Evolutionary conservation across 805 yeast species (phyloP), one percentile per base, ranked within the genome.

Genomic region (Kazachstania kunashirensis): DNA sequence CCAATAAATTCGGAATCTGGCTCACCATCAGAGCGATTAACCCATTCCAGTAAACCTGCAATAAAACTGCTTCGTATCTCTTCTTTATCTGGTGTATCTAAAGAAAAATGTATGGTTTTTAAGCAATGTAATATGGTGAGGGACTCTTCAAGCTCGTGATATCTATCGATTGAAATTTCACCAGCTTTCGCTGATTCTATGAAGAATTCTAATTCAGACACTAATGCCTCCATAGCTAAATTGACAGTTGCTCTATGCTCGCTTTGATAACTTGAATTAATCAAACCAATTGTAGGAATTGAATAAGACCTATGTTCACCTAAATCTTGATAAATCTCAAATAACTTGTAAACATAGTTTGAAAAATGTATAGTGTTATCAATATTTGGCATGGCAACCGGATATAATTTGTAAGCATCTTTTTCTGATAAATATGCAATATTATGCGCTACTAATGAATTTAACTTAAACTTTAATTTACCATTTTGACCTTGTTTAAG

Each of bases 11-110:
- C 72, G 14, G 64, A 63, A 40, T 69, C 74, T 1, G 88, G 88
- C 45, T 73, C 72, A 5, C 79, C 76, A 51, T 80, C 84, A 21
- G 79, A 76, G 38, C 74, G 66, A 50, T 82, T 82, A 18, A 79
- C 64, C 92, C 92, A 82, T 33, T 65, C 68, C 12, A 68, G 56
- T 24, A 77, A 55, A 27, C 66, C 50, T 33, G 63, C 62, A 21
- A 77, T 68, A 44, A 64, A 63, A 34, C 54, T 61, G 7, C 29
- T 29, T 38, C 53, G 46, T 31, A 57, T 51, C 13, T 65, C 62
- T 2, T 65, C 49, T 17, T 42, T 44, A 9, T 49, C 50, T 55
- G 55, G 16, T 62, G 62, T 3, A 26, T 51, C 58, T 12, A 39
- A 16, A 7, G 53, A 50, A 34, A 53, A 57, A 46, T 66, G 63